phyloP scores from a whole-genome alignment of 2,329 filamentous ascomycete species.

The Madurella mycetomatis region DNA sequence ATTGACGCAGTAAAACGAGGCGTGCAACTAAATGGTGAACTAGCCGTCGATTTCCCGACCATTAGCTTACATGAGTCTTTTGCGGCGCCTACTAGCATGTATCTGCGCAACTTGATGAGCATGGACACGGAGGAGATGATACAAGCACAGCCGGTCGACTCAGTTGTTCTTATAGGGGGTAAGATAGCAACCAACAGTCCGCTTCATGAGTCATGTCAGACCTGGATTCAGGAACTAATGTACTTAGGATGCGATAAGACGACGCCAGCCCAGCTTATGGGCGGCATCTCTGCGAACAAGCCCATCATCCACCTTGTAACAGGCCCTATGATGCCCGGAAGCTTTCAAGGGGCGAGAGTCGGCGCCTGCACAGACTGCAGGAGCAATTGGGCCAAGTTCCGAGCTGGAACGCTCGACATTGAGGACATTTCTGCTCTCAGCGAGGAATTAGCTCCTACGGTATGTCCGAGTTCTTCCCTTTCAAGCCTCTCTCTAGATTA shows the following conservation, averaged over 20 bases:
- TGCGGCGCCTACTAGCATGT: conserved; percentile 69
- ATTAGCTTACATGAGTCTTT: conserved; percentile 70
- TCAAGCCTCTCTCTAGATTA: too few relatives aligned
- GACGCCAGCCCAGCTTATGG: conserved; percentile 70
- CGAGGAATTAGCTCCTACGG: conserved; percentile 67
- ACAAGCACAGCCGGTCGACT: conserved; percentile 64
- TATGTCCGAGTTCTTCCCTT: conserved; percentile 29
- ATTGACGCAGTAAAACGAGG: conserved; percentile 67
- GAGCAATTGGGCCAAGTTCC: conserved; percentile 67
- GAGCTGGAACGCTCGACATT: conserved; percentile 62
- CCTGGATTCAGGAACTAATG: conserved; percentile 6
- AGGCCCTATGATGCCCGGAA: conserved; percentile 72
- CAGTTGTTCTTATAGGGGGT: conserved; percentile 64
- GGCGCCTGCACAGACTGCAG: conserved; percentile 73
- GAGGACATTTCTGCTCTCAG: conserved; percentile 69
- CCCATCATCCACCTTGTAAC: conserved; percentile 65
- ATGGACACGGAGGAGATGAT: conserved; percentile 82
- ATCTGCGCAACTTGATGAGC: conserved; percentile 67
- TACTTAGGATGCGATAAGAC: conserved; percentile 66
- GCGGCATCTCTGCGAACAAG: conserved; percentile 69
- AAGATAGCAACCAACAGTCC: background rate
- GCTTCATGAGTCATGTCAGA: background rate
- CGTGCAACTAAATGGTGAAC: conserved; percentile 60
- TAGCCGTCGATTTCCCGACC: conserved; percentile 69
- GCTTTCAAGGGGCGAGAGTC: conserved; percentile 57